Conservation (phyloP, 2,329 filamentous ascomycete genomes). For the Fusarium fracticaudum region DNA sequence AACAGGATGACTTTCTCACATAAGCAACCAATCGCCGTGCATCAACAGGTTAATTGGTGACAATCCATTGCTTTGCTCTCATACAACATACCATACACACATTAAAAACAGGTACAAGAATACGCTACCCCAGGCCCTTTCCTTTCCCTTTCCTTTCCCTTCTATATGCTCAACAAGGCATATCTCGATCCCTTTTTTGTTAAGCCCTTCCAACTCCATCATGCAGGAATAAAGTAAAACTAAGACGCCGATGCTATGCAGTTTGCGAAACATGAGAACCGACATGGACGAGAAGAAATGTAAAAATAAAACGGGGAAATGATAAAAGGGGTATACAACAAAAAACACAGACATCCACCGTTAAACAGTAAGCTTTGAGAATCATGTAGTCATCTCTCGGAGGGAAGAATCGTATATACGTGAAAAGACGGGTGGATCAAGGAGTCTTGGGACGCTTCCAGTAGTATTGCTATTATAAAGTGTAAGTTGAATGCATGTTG, state of each 20-base stretch:
- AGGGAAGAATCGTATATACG: slow-evolving; percentile 20
- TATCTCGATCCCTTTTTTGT: not conserved
- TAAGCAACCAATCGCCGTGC: not conserved
- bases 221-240: slow-evolving; percentile 28
- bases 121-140: not conserved
- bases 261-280: slow-evolving; percentile 22
- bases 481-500: slow-evolving; percentile 15
- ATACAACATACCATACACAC: slow-evolving; percentile 19
- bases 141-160: slow-evolving; percentile 6
- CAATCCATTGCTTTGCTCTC: slow-evolving; percentile 14
- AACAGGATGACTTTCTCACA: slow-evolving; percentile 7
- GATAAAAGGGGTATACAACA: slow-evolving; percentile 39
- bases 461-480: slow-evolving; percentile 68
- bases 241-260: slow-evolving; percentile 43
- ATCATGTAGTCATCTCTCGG: slow-evolving; percentile 13
- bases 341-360: slow-evolving; percentile 34
- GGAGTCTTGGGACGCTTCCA: slow-evolving; percentile 73
- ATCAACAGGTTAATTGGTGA: not conserved
- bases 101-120: slow-evolving; percentile 1
- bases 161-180: slow-evolving; percentile 2
- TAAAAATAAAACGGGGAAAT: slow-evolving; percentile 7
- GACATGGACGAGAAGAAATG: slow-evolving; percentile 5
- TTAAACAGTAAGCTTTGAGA: slow-evolving; percentile 15
- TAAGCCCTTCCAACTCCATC: slow-evolving; percentile 30
- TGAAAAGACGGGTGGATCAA: slow-evolving; percentile 45